These are phyloP conservation scores for Lipomyces orientalis DNA, from an alignment of 805 yeast species.

Conservation along the genomic window DNA sequence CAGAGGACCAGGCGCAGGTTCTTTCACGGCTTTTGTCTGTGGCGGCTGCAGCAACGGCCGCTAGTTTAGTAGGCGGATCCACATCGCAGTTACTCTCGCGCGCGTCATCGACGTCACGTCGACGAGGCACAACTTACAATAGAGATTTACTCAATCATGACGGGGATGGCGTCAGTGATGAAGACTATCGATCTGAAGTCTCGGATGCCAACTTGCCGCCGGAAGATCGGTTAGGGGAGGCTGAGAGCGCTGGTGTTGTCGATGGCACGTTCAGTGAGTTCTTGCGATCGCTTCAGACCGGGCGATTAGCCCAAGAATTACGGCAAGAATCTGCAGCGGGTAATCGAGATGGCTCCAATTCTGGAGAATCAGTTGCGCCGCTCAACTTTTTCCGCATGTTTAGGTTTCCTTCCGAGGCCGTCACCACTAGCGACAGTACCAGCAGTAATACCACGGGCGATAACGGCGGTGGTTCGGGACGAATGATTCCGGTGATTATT, in stretches of 20 bases:
- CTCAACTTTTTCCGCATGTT: conserved; percentile 47
- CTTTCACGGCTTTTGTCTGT: conserved; percentile 52
- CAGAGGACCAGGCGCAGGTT: conserved; percentile 51
- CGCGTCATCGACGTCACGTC: conserved; percentile 18
- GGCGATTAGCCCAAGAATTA: conserved; percentile 50
- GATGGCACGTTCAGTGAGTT: conserved; percentile 56
- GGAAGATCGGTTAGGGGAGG: background rate
- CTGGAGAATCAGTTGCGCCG: conserved; percentile 30
- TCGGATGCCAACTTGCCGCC: background rate
- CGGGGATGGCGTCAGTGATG: conserved; percentile 19
- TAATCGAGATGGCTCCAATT: background rate
- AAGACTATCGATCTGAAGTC: conserved; percentile 9
- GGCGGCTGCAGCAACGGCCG: conserved; percentile 55
- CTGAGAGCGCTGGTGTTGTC: conserved; percentile 36
- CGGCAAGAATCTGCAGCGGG: conserved; percentile 39
- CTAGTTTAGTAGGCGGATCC: conserved; percentile 47
- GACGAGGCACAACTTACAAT: conserved; percentile 4
- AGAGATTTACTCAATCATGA: conserved; percentile 9
- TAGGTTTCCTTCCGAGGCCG: conserved; percentile 43
- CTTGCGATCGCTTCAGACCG: conserved; percentile 50
- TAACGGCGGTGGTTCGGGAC: conserved; percentile 15
- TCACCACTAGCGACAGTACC: conserved; percentile 38
- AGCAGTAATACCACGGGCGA: background rate
- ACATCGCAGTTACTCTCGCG: conserved; percentile 34
- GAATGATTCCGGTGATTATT: conserved; percentile 54